Evolutionary conservation across 495 filamentous ascomycete genomes (phyloP).

Genomic region (Ramalina intermedia): DNA sequence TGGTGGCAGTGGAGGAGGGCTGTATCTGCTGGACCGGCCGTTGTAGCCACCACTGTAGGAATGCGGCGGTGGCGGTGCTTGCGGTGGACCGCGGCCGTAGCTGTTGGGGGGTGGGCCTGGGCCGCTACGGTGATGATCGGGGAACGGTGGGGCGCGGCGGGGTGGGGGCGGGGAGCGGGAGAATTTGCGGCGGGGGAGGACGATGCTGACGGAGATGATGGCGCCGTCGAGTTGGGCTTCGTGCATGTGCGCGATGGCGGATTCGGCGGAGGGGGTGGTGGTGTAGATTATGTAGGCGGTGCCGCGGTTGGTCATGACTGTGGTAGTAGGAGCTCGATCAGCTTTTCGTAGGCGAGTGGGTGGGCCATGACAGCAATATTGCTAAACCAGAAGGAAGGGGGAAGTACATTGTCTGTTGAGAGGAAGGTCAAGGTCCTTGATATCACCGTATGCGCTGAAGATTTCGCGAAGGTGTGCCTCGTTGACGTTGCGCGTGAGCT

Average conservation of each 20-base stretch:
- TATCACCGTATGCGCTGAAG: slow-evolving; percentile 76
- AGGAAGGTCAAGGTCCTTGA: slow-evolving; percentile 76
- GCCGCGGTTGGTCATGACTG: slow-evolving; percentile 81
- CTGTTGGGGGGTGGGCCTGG: slow-evolving; percentile 15
- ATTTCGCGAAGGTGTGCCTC: slow-evolving; percentile 81
- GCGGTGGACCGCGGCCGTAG: slow-evolving; percentile 14
- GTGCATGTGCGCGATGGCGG: slow-evolving; percentile 93
- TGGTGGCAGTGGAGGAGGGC: slow-evolving; percentile 16
- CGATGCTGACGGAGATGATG: slow-evolving; percentile 80
- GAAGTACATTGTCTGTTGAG: slow-evolving; percentile 66
- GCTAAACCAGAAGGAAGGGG: not conserved
- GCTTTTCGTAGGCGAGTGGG: not conserved
- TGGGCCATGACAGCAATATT: not conserved
- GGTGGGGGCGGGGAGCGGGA: slow-evolving; percentile 35
- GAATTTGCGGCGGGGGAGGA: slow-evolving; percentile 62
- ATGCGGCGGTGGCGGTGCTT: slow-evolving; percentile 4
- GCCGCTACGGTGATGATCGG: slow-evolving; percentile 16
- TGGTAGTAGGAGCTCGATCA: slow-evolving; percentile 1
- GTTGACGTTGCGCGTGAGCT: slow-evolving; percentile 89
- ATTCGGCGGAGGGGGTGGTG: slow-evolving; percentile 63
- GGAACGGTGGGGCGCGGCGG: slow-evolving; percentile 5
- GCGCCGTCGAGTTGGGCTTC: slow-evolving; percentile 90
- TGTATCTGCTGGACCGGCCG: slow-evolving; percentile 8
- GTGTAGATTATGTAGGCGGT: slow-evolving; percentile 87
- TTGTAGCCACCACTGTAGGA: slow-evolving; percentile 6